Evolutionary conservation across 495 filamentous ascomycete genomes (phyloP).

Genomic region (Lepraria neglecta): DNA sequence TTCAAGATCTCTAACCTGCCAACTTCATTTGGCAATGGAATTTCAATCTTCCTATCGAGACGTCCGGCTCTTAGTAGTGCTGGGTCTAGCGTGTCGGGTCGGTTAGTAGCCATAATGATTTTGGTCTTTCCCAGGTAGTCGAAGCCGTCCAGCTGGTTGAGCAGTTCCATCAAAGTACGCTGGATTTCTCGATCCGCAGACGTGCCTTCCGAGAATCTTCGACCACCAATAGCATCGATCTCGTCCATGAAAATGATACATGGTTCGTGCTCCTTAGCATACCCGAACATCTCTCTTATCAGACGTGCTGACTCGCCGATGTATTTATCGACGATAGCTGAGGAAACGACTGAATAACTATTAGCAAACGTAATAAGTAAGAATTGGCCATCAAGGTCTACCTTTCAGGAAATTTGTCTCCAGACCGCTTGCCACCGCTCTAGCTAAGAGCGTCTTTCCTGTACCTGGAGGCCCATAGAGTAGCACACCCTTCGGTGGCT

Average conservation of each 20-base stretch:
- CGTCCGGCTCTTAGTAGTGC: slow-evolving; percentile 89
- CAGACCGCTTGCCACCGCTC: slow-evolving; percentile 92
- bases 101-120: slow-evolving; percentile 99
- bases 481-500: slow-evolving; percentile 95
- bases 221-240: slow-evolving; percentile 97
- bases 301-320: slow-evolving; percentile 97
- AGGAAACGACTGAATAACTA: slow-evolving; percentile 73
- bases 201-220: slow-evolving; percentile 96
- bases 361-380: slow-evolving; percentile 25
- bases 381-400: slow-evolving; percentile 33
- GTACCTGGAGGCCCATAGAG: slow-evolving; percentile 98
- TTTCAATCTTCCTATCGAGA: slow-evolving; percentile 97
- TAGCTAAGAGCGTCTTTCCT: slow-evolving; percentile 90
- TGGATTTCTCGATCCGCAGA: slow-evolving; percentile 98
- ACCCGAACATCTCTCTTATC: slow-evolving; percentile 99
- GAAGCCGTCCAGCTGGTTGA: slow-evolving; percentile 98
- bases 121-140: slow-evolving; percentile 99
- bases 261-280: slow-evolving; percentile 98
- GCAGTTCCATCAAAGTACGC: slow-evolving; percentile 96
- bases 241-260: slow-evolving; percentile 99
- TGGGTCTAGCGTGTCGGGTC: slow-evolving; percentile 95
- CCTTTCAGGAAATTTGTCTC: slow-evolving; percentile 99
- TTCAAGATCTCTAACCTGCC: slow-evolving; percentile 97
- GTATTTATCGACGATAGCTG: slow-evolving; percentile 99
- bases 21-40: slow-evolving; percentile 97